Evolutionary conservation across 768 basidiomycete species (phyloP).

Genomic region (Termitomyces sp.): DNA sequence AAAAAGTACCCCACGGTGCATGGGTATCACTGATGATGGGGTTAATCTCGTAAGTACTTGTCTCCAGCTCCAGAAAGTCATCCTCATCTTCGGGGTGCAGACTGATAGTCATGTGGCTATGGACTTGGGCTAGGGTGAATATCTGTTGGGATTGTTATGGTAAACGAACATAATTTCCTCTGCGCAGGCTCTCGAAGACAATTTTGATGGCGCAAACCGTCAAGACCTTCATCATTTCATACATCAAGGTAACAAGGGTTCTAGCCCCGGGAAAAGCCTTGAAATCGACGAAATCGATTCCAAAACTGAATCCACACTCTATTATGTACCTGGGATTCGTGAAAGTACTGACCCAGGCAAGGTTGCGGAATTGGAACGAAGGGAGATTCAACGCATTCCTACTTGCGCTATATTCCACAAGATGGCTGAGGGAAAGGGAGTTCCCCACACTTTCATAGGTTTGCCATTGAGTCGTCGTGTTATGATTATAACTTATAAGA

Average conservation of each 20-base stretch:
- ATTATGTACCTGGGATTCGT: slow-evolving; percentile 18
- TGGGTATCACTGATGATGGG: slow-evolving; percentile 68
- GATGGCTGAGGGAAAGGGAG: slow-evolving; percentile 47
- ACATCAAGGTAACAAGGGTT: slow-evolving; percentile 23
- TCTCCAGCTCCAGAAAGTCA: not conserved
- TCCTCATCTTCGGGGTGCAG: slow-evolving; percentile 19
- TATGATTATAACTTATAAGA: not conserved
- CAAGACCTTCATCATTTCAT: slow-evolving; percentile 56
- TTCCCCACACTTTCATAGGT: slow-evolving; percentile 63
- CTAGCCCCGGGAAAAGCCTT: not conserved
- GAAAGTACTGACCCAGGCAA: slow-evolving; percentile 10
- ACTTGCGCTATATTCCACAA: slow-evolving; percentile 60
- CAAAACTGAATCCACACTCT: slow-evolving; percentile 1
- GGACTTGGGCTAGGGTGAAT: slow-evolving; percentile 61
- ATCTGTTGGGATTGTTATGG: not conserved
- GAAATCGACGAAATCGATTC: not conserved
- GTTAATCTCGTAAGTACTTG: slow-evolving; percentile 35
- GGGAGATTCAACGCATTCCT: slow-evolving; percentile 37
- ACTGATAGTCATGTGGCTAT: slow-evolving; percentile 49
- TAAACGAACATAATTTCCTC: not conserved
- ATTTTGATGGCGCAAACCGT: slow-evolving; percentile 55
- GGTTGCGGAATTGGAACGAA: slow-evolving; percentile 21
- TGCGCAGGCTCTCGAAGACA: slow-evolving; percentile 49
- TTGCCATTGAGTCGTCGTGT: not conserved
- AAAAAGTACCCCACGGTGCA: slow-evolving; percentile 61